phyloP scores from a whole-genome alignment of 495 filamentous ascomycete species.

The Neurospora tetraspora region DNA sequence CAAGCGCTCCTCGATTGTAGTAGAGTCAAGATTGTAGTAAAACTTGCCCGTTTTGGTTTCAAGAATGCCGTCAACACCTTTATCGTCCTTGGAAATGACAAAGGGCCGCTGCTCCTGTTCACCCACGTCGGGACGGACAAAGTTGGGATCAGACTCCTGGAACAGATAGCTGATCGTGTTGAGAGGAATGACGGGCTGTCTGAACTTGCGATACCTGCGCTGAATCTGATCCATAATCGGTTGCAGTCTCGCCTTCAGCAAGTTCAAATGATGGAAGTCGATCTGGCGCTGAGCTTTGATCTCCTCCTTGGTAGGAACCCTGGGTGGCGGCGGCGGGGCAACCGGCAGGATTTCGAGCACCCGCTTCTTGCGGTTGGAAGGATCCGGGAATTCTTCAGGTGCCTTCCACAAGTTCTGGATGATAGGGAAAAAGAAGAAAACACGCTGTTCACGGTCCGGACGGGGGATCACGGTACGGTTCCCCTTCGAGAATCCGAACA shows the following conservation, averaged over 20 bases:
- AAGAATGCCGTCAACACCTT: conserved; percentile 60
- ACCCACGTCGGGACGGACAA: conserved; percentile 65
- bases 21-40: conserved; percentile 90
- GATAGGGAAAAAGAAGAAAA: conserved; percentile 67
- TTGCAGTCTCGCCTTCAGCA: conserved; percentile 78
- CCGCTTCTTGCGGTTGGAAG: conserved; percentile 72
- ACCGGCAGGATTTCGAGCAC: conserved; percentile 65
- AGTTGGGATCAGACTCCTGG: conserved; percentile 71
- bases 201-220: conserved; percentile 72
- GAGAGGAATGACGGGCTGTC: conserved; percentile 65
- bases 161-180: conserved; percentile 65
- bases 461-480: conserved; percentile 60
- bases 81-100: conserved; percentile 61
- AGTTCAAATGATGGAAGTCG: conserved; percentile 70
- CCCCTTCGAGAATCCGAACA: conserved; percentile 76
- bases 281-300: conserved; percentile 67
- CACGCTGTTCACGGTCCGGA: conserved; percentile 52
- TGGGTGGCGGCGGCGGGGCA: conserved; percentile 59
- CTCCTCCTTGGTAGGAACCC: conserved; percentile 60
- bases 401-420: conserved; percentile 62
- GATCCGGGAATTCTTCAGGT: conserved; percentile 79
- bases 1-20: conserved; percentile 84
- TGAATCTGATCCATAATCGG: conserved; percentile 94
- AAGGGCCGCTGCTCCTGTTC: conserved; percentile 58
- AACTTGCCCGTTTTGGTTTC: conserved; percentile 67